Conservation (phyloP, 495 filamentous ascomycete species). For the Podospora anserina region DNA sequence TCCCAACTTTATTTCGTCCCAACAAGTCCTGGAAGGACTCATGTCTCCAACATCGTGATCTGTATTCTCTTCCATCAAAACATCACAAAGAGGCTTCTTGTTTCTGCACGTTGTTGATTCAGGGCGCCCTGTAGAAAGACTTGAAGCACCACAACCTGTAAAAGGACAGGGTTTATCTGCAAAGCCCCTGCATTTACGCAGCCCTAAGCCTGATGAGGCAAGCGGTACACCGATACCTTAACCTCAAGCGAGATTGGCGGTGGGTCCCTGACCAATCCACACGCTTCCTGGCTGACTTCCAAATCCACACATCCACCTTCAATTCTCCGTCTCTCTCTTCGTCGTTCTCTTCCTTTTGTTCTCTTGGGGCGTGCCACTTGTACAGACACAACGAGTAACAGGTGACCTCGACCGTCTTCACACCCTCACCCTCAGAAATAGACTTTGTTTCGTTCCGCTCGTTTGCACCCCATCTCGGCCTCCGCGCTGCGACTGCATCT, state of each 20-base stretch:
- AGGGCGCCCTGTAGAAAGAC: conserved; percentile 6
- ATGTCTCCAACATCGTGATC: background rate
- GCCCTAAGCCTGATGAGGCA: conserved; percentile 31
- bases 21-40: background rate
- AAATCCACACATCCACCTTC: conserved; percentile 21
- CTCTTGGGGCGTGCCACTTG: background rate
- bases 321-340: conserved; percentile 18
- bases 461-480: conserved; percentile 7
- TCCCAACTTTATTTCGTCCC: background rate
- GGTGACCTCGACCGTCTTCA: conserved; percentile 8
- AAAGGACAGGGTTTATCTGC: background rate
- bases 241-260: conserved; percentile 40
- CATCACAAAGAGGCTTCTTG: background rate
- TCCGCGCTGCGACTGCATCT: conserved; percentile 14
- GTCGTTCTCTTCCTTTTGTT: conserved; percentile 16
- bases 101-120: background rate
- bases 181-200: conserved; percentile 17
- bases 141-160: background rate
- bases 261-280: conserved; percentile 28
- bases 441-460: conserved; percentile 11
- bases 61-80: background rate
- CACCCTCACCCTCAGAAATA: conserved; percentile 10
- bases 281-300: conserved; percentile 17
- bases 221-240: conserved; percentile 23
- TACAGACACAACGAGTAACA: background rate